Evolutionary conservation across 331 rosid genomes (phyloP), one percentile per base, ranked within the genome.

Genomic region (Malus hybrid): DNA sequence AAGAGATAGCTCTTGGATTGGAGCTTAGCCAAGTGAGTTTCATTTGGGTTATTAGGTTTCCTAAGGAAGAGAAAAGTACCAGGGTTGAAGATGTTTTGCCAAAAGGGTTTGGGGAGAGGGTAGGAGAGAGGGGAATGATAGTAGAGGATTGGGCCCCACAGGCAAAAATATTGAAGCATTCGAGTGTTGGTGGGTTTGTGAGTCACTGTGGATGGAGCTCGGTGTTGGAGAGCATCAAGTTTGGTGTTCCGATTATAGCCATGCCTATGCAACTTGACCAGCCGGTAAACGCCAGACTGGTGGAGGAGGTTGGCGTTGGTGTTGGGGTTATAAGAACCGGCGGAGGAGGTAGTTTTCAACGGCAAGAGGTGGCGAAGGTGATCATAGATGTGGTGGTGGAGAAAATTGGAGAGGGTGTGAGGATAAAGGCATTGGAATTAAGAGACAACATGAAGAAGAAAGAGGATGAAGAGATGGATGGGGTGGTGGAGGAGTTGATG

Each of bases 241-340:
- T 64, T 28, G 84, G 87, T 4, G 82, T 83, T 10, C 84, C 87
- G 1, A 67, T 83, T 4, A 48, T 83, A 10, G 79, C 74, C 6
- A 44, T 74, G 72, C 87, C 87, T 6, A 56, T 72, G 82, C 79
- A 70, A 4, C 61, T 70, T 54, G 84, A 77, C 31, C 87, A 83
- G 77, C 84, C 84, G 0, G 6, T 52, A 0, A 83, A 83, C 48
- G 78, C 86, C 14, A 55, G 64, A 33, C 28, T 79, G 6, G 65
- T 83, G 7, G 86, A 60, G 39, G 81, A 60, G 55, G 67, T 80
- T 0, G 86, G 81, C 10, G 70, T 71, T 4, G 86, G 81, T 5
- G 69, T 70, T 13, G 83, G 79, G 71, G 80, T 80, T 6, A 67
- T 56, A 75, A 76, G 81, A 34, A 76, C 34, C 6, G 2, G 42